Evolutionary conservation across 2,329 filamentous ascomycete species (phyloP), one percentile per base, ranked within the genome.

Genomic region (Nemania sp.): DNA sequence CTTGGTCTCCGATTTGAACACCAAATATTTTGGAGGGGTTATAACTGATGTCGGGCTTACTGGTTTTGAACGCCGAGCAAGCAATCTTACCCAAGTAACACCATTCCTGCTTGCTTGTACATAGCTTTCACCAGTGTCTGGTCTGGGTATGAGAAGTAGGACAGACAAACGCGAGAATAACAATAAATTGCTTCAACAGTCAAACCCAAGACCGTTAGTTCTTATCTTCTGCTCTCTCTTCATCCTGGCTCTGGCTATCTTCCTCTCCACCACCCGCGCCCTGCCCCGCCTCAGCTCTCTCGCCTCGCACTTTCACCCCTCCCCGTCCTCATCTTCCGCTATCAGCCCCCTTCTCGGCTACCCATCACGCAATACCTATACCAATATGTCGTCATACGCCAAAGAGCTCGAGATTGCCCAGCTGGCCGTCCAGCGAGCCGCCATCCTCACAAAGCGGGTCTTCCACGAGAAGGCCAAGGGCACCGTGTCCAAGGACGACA

Each of bases 381-480:
- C 71, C 63, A 71, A 66, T 62, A 82, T 81, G 71, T 75, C 85
- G 65, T 58, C 71, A 69, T 94, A 93, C 83, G 83, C 86, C 67
- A 87, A 89, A 72, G 92, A 94, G 81, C 86, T 92, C 72, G 84
- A 90, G 75, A 85, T 93, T 56, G 92, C 92, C 62, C 88, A 92
- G 74, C 86, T 94, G 29, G 92, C 92, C 57, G 92, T 94, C 35
- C 91, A 93, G 79, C 86, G 92, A 68, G 92, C 92, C 27, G 84
- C 89, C 24, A 84, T 93, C 72, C 86, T 94, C 66, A 94, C 92
- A 59, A 92, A 93, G 80, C 88, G 88, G 70, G 92, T 94, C 78
- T 93, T 92, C 84, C 86, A 94, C 82, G 92, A 95, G 75, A 96
- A 95, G 82, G 92, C 93, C 75, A 98, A 98, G 84, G 95, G 95